These are phyloP conservation scores for Podaxis carcinomalis DNA, from an alignment of 768 basidiomycete species.

Conservation along the genomic window DNA sequence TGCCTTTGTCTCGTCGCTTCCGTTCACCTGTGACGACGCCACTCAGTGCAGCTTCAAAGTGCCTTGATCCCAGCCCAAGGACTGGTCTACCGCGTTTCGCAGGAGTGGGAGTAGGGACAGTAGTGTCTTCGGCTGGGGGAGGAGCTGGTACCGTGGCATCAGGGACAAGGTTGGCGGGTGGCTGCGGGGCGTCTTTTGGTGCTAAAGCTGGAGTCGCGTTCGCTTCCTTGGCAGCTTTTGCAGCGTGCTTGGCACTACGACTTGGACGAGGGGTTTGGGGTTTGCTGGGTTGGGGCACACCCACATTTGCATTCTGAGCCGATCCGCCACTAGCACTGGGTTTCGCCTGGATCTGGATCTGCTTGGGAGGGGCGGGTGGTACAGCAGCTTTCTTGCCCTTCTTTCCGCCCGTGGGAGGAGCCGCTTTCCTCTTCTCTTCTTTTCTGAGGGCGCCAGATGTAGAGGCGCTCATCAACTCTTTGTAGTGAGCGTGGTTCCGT, in stretches of 20 bases:
- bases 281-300: conserved; percentile 9
- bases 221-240: conserved; percentile 14
- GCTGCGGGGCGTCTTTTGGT: conserved; percentile 7
- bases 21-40: conserved; percentile 37
- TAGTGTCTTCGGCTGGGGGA: conserved; percentile 5
- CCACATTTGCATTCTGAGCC: conserved; percentile 13
- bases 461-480: conserved; percentile 35
- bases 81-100: conserved; percentile 51
- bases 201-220: conserved; percentile 11
- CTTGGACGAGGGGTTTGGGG: neutral
- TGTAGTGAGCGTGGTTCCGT: conserved; percentile 71
- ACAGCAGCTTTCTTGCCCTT: conserved; percentile 19
- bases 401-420: conserved; percentile 13
- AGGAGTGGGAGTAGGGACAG: conserved; percentile 8
- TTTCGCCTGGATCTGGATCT: conserved; percentile 11
- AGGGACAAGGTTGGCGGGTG: conserved; percentile 2
- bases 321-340: conserved; percentile 2
- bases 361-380: conserved; percentile 7
- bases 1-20: conserved; percentile 21
- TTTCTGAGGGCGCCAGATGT: conserved; percentile 24
- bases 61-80: conserved; percentile 58
- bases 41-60: conserved; percentile 70
- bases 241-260: conserved; percentile 8
- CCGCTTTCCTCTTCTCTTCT: conserved; percentile 31
- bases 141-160: conserved; percentile 12